Conservation (phyloP, 202 grass and related monocot genomes). For the Schoenoplectus tabernaemontani region DNA sequence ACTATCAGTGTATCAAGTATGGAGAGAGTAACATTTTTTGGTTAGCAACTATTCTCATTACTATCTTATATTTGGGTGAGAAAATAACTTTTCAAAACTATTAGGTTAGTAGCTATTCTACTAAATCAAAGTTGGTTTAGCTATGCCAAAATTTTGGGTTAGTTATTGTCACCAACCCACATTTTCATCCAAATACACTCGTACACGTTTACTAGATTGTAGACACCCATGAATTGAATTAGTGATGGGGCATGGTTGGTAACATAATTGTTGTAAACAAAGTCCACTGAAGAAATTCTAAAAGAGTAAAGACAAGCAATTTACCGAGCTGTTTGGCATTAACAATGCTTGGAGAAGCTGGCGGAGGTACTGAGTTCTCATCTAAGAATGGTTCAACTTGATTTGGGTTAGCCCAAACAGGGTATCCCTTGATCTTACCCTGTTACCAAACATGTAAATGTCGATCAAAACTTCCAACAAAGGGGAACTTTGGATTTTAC, state of each 20-base stretch:
- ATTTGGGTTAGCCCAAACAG: slow-evolving; percentile 56
- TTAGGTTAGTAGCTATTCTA: too few species aligned
- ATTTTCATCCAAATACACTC: too few species aligned
- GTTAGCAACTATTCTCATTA: too few species aligned
- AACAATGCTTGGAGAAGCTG: slow-evolving; percentile 66
- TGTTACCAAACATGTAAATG: slow-evolving; percentile 5
- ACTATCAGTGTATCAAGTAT: too few species aligned
- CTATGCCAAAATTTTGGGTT: too few species aligned
- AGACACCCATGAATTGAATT: background rate
- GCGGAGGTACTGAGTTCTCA: slow-evolving; percentile 36
- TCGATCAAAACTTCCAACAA: background rate
- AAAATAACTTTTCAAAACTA: too few species aligned
- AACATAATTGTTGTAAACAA: background rate
- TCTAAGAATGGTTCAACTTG: slow-evolving; percentile 54
- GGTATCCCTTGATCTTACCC: slow-evolving; percentile 75
- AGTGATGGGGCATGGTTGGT: background rate
- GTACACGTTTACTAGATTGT: background rate
- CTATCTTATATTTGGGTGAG: too few species aligned
- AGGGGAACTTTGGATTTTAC: background rate
- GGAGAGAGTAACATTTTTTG: too few species aligned
- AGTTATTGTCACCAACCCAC: too few species aligned
- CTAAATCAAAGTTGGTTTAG: too few species aligned
- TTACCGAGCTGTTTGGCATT: slow-evolving; percentile 69
- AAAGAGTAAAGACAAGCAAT: background rate
- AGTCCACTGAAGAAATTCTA: background rate